Conservation (phyloP, 257 asterid species). For the Penstemon barbatus region DNA sequence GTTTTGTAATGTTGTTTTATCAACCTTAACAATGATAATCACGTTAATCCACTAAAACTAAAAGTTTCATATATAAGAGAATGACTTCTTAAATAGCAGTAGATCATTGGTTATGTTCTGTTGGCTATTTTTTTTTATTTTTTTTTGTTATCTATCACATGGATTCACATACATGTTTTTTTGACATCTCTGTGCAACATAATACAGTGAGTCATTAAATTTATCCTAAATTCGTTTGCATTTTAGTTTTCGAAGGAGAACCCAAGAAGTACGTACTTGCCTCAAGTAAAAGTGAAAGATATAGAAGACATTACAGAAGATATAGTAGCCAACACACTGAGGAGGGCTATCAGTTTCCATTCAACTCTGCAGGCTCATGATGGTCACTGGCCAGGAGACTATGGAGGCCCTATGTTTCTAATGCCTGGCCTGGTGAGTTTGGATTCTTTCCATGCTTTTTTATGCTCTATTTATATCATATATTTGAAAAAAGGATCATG, state of each 20-base stretch:
- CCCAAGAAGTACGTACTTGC: conserved; percentile 39
- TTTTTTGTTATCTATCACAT: background rate
- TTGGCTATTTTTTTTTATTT: background rate
- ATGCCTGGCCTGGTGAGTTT: conserved; percentile 91
- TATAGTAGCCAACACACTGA: conserved; percentile 64
- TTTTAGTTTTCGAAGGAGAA: conserved; percentile 87
- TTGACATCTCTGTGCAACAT: conserved; percentile 20
- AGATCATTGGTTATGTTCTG: background rate
- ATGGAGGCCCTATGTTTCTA: conserved; percentile 98
- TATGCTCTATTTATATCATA: conserved; percentile 6
- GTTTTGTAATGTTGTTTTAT: conserved; percentile 10
- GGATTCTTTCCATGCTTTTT: conserved; percentile 21
- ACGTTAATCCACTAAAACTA: background rate
- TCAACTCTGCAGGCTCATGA: conserved; percentile 85
- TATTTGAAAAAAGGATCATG: conserved; percentile 9
- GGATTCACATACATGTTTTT: background rate
- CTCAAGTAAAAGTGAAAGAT: conserved; percentile 74
- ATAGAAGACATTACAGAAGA: conserved; percentile 77
- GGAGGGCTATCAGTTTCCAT: conserved; percentile 74
- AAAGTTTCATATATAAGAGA: background rate
- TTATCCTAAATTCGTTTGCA: conserved; percentile 25
- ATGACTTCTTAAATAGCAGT: background rate
- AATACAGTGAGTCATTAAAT: conserved; percentile 16
- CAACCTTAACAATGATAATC: conserved; percentile 2
- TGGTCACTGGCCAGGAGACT: conserved; percentile 99